Percentiles rank a stretch among this genome's conserved stretches.
These are phyloP conservation scores for Rauvolfia tetraphylla DNA, from an alignment of 257 asterid species.

Conservation along the genomic window DNA sequence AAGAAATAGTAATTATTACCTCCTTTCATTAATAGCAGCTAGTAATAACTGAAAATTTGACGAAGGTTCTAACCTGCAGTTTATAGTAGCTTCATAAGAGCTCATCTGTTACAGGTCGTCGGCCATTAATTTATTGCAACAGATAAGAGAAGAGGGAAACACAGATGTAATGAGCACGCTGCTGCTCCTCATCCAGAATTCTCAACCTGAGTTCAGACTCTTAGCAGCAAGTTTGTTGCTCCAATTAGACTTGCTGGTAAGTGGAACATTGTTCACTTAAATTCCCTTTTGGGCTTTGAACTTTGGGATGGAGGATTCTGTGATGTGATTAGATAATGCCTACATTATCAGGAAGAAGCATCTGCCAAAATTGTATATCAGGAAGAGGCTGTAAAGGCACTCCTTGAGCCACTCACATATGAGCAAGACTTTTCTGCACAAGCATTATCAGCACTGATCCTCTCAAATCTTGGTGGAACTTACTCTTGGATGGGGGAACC, in stretches of 20 bases:
- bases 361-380: conserved; percentile 35
- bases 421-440: conserved; percentile 48
- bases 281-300: not conserved
- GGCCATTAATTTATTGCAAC: conserved; percentile 53
- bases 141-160: conserved; percentile 64
- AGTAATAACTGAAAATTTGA: not conserved
- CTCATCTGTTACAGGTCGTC: conserved; percentile 50
- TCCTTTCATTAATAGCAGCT: not conserved
- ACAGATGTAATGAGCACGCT: conserved; percentile 47
- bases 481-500: conserved; percentile 87
- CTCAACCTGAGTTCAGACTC: conserved; percentile 54
- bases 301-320: not conserved
- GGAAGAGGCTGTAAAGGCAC: conserved; percentile 61
- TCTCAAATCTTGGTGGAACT: conserved; percentile 85
- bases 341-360: conserved; percentile 59
- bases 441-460: conserved; percentile 56
- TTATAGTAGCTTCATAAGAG: conserved; percentile 3
- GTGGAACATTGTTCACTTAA: conserved; percentile 5
- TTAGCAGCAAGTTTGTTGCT: conserved; percentile 82
- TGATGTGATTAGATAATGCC: conserved; percentile 6
- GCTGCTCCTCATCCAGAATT: conserved; percentile 52
- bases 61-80: not conserved
- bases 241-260: conserved; percentile 73
- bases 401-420: conserved; percentile 47
- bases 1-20: not conserved